Base-by-base conservation (phyloP, 441 rosid genomes). In the Adansonia gregorii region DNA sequence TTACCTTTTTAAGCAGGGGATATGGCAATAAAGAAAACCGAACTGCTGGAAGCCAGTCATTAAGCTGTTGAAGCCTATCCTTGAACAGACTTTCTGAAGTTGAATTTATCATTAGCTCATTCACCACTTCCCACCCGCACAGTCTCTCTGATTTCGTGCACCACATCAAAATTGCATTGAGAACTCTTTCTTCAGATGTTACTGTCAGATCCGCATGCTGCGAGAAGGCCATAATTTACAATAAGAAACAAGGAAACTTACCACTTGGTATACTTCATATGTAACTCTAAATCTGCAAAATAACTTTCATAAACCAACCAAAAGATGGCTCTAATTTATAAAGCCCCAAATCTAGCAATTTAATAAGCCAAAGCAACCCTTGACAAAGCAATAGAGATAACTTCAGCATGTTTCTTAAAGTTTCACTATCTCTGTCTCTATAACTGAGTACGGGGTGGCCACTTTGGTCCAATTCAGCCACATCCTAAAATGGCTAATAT, bases 171-270 rank as follows among this genome's bases (percentile, higher is more conserved):
- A 94, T 92, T 82, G 97, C 97, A 88, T 89, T 85, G 64, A 97
- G 91, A 86, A 94, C 89, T 86, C 90, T 90, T 82, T 94, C 99
- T 82, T 97, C 98, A 15, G 97, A 92, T 73, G 97, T 97, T 79
- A 93, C 98, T 0, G 98, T 94, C 79, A 94, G 85, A 83, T 94
- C 97, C 75, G 90, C 92, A 86, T 90, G 97, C 98, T 94, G 98
- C 89, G 85, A 87, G 60, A 52, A 85, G 79, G 82, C 76, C 72
- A 87, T 67, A 27, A 63, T 48, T 77, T 75, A 67, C 78, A 75
- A 76, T 74, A 67, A 79, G 39, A 31, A 31, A 31, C 63, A 75
- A 61, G 67, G 71, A 75, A 35, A 75, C 41, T 15, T 68, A 67
- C 17, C 39, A 73, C 66, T 54, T 59, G 27, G 52, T 39, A 11